These are phyloP conservation scores for Microbotryum intermedium DNA, from an alignment of 1,284 basidiomycete species.

Conservation along the genomic window DNA sequence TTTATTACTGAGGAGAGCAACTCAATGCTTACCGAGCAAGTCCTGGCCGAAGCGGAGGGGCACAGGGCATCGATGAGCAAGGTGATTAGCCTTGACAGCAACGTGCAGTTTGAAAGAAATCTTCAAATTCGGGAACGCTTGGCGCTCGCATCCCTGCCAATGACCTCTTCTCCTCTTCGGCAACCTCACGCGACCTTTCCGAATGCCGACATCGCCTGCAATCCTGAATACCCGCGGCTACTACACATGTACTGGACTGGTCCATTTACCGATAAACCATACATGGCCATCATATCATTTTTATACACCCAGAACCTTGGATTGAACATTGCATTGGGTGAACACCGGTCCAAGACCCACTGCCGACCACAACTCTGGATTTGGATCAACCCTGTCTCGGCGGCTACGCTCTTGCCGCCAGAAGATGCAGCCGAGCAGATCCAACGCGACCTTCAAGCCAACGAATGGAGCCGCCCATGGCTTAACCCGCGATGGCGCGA, in stretches of 20 bases:
- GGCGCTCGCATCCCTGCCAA: not conserved
- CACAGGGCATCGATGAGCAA: too few species aligned
- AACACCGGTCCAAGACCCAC: slow-evolving; percentile 37
- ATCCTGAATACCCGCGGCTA: slow-evolving; percentile 57
- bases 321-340: slow-evolving; percentile 36
- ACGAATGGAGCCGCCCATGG: slow-evolving; percentile 75
- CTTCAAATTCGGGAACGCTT: not conserved
- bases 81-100: not conserved
- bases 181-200: slow-evolving; percentile 17
- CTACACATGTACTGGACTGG: slow-evolving; percentile 82
- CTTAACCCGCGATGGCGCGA: slow-evolving; percentile 67
- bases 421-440: slow-evolving; percentile 57
- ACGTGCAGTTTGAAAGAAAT: not conserved
- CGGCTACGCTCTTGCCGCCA: slow-evolving; percentile 54
- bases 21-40: not conserved
- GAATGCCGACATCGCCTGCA: slow-evolving; percentile 46
- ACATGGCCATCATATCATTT: slow-evolving; percentile 65
- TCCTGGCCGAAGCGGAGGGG: too few species aligned
- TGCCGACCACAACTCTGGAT: slow-evolving; percentile 73
- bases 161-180: not conserved
- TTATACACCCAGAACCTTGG: slow-evolving; percentile 70
- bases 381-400: slow-evolving; percentile 68
- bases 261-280: slow-evolving; percentile 71
- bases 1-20: not conserved
- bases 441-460: slow-evolving; percentile 57